Conservation (phyloP, 2,329 filamentous ascomycete genomes). For the Paraconiothyrium sp. region DNA sequence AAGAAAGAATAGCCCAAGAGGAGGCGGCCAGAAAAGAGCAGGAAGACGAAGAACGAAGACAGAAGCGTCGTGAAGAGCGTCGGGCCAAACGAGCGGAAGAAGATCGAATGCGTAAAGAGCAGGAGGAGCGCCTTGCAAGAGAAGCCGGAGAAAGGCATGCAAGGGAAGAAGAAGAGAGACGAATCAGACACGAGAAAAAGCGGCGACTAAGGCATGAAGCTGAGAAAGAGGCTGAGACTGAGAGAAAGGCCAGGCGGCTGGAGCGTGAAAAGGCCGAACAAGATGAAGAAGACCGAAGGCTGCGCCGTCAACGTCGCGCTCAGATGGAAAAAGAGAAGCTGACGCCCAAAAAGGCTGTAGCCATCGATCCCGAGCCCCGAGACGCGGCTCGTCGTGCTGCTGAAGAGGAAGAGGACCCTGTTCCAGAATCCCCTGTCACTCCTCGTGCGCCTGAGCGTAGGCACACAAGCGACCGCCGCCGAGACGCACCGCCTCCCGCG, state of each 20-base stretch:
- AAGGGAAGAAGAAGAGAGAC: constrained; percentile 40
- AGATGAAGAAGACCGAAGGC: constrained; percentile 36
- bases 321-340: constrained; percentile 39
- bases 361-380: constrained; percentile 25
- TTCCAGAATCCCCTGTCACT: constrained; percentile 30
- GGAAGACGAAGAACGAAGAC: constrained; percentile 34
- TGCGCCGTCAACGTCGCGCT: constrained; percentile 37
- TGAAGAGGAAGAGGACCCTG: constrained; percentile 33
- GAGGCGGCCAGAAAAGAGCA: constrained; percentile 33
- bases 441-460: constrained; percentile 36
- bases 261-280: constrained; percentile 27
- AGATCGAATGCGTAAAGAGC: constrained; percentile 30
- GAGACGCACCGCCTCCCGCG: constrained; percentile 35
- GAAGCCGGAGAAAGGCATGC: constrained; percentile 22
- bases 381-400: constrained; percentile 42
- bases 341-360: constrained; percentile 25
- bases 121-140: constrained; percentile 25
- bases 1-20: constrained; percentile 36
- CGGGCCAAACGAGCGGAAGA: constrained; percentile 26
- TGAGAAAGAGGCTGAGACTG: constrained; percentile 39
- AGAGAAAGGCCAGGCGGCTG: constrained; percentile 31
- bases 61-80: constrained; percentile 41
- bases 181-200: constrained; percentile 39
- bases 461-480: constrained; percentile 34
- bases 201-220: constrained; percentile 36